Base-by-base conservation (phyloP, 257 asterid genomes). In the Nyctanthes arbortristis region DNA sequence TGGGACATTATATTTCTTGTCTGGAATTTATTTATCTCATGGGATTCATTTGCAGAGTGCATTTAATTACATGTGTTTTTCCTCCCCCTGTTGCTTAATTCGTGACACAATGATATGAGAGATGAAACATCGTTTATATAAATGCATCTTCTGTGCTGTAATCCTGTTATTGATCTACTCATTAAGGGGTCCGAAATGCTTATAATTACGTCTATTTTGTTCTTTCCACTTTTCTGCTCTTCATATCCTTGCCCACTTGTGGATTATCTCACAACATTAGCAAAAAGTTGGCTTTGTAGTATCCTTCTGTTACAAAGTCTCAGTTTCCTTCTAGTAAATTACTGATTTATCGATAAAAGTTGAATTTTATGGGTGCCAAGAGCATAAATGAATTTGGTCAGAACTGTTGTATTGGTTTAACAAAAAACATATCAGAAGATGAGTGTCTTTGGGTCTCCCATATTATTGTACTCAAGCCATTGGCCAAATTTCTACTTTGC, bases 111-210 rank as follows among this genome's bases (percentile, higher is more conserved):
- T 67, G 55, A 30, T 74, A 64, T 36, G 57, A 45, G 64, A 76
- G 43, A 55, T 52, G 67, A 66, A 80, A 34, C 24, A 30, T 35
- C 34, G 30, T 66, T 13, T 71, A 28, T 68, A 60, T 18, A 61
- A 13, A 36, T 81, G 74, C 74, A 79, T 84, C 81, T 72, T 84
- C 65, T 69, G 20, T 57, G 32, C 27, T n/a, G n/a, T n/a, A n/a
- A 11, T 54, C 49, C 40, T 70, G 60, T 59, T 78, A 30, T 68
- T 66, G 84, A 79, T 85, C 76, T 65, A 43, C 60, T 45, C 32
- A 60, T 59, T 37, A 22, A 62, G 66, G 74, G 20, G 54, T 31
- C 52, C 40, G 24, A 18, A n/a, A 37, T 55, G 73, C 61, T 70
- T 22, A 49, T 49, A 49, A 49, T 49, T 8, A 9, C 22, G 57